phyloP scores from a whole-genome alignment of 805 yeast species.

The Wickerhamomyces mucosus region DNA sequence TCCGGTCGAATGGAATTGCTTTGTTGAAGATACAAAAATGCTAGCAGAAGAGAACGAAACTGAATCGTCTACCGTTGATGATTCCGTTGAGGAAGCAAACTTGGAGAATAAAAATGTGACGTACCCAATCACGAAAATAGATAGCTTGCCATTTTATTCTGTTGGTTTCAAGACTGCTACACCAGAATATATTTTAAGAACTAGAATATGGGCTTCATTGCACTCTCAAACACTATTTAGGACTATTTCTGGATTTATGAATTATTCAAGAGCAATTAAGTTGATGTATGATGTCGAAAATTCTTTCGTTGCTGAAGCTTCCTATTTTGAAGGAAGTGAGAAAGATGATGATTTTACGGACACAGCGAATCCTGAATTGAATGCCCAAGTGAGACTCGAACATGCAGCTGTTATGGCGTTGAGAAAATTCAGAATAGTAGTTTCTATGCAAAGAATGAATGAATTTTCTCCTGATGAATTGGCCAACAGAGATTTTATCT shows the following conservation, averaged over 20 bases:
- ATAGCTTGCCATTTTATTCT: constrained; percentile 50
- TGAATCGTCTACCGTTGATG: constrained; percentile 9
- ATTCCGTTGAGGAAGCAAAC: constrained; percentile 7
- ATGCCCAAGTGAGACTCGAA: constrained; percentile 30
- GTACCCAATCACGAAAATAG: too few species aligned
- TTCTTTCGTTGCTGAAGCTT: constrained; percentile 24
- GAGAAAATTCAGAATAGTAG: constrained; percentile 54
- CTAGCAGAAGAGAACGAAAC: constrained; percentile 39
- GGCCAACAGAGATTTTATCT: constrained; percentile 47
- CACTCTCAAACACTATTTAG: constrained; percentile 68
- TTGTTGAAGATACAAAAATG: constrained; percentile 56
- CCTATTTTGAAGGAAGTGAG: neutral
- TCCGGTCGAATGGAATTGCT: constrained; percentile 60
- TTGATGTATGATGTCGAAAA: constrained; percentile 53
- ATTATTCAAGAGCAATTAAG: constrained; percentile 58
- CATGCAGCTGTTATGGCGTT: constrained; percentile 45
- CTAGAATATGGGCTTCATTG: constrained; percentile 70
- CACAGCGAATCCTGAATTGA: constrained; percentile 2
- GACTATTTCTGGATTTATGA: constrained; percentile 67
- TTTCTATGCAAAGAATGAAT: constrained; percentile 53
- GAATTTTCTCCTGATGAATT: constrained; percentile 46
- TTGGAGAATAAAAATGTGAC: constrained; percentile 10
- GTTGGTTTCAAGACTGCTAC: constrained; percentile 56
- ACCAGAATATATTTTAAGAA: constrained; percentile 49
- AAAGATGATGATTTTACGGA: too few species aligned